Conservation (phyloP, 2,329 filamentous ascomycete species). For the Xylaria sp. region DNA sequence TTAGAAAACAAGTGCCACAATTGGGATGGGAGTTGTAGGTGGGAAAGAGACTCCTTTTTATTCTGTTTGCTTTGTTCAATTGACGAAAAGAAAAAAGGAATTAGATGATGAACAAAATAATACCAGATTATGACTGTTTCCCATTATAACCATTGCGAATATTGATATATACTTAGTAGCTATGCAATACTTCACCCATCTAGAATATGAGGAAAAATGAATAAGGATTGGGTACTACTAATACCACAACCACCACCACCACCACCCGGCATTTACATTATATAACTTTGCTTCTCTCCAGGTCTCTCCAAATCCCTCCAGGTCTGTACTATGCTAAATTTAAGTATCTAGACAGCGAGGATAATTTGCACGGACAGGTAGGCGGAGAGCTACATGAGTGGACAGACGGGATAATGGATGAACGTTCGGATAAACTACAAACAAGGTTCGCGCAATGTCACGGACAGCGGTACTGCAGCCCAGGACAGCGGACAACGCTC, state of each 20-base stretch:
- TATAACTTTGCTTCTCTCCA: background rate
- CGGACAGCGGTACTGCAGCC: no score
- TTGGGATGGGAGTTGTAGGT: slow-evolving; percentile 14
- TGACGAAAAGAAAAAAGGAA: slow-evolving; percentile 24
- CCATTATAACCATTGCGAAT: background rate
- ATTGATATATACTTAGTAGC: background rate
- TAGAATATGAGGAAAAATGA: background rate
- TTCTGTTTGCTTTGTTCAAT: background rate
- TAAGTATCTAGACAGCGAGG: background rate
- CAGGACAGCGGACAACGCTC: background rate
- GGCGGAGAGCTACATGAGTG: no score
- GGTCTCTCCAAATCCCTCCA: background rate
- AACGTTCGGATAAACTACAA: background rate
- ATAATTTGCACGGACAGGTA: background rate
- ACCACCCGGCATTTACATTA: background rate
- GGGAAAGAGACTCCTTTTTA: slow-evolving; percentile 11
- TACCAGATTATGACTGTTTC: background rate
- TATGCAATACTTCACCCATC: background rate
- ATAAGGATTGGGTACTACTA: background rate
- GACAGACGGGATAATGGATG: background rate
- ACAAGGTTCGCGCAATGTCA: background rate
- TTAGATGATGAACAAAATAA: slow-evolving; percentile 23
- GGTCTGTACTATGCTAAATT: no score
- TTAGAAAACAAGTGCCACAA: slow-evolving; percentile 9
- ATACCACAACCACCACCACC: background rate